phyloP scores from a whole-genome alignment of 805 yeast genomes.

The Hanseniaspora pseudoguilliermondii region DNA sequence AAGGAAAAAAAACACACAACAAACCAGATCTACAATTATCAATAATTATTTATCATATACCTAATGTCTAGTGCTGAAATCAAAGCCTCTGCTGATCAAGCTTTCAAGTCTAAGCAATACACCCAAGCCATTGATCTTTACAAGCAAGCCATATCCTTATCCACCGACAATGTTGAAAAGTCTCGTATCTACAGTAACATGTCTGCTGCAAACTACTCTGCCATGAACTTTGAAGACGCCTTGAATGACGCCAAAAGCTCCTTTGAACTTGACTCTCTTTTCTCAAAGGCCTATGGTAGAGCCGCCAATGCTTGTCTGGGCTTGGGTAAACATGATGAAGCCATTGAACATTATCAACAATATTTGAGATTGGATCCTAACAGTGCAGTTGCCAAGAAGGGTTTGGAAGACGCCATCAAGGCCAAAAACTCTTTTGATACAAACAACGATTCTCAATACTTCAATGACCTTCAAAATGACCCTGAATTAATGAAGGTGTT shows the following conservation, averaged over 20 bases:
- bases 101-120: not conserved
- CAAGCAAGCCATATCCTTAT: constrained; percentile 44
- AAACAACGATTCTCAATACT: constrained; percentile 46
- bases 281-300: constrained; percentile 95
- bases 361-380: constrained; percentile 69
- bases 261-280: constrained; percentile 62
- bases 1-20: not conserved
- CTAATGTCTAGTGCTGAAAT: constrained; percentile 12
- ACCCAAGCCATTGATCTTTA: constrained; percentile 64
- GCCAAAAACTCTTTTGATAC: not conserved
- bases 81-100: constrained; percentile 88
- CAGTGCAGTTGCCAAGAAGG: constrained; percentile 79
- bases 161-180: constrained; percentile 29
- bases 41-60: too few species aligned
- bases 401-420: constrained; percentile 55
- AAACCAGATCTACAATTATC: too few species aligned
- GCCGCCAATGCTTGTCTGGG: constrained; percentile 89
- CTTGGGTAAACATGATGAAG: constrained; percentile 64
- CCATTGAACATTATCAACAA: constrained; percentile 56
- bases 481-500: constrained; percentile 80
- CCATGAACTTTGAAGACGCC: constrained; percentile 61
- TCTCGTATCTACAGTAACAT: constrained; percentile 90
- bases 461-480: constrained; percentile 60
- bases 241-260: constrained; percentile 76
- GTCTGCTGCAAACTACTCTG: constrained; percentile 79